Evolutionary conservation across 1,284 basidiomycete genomes (phyloP), one percentile per base, ranked within the genome.

Genomic region (Ustilago xerochloae): DNA sequence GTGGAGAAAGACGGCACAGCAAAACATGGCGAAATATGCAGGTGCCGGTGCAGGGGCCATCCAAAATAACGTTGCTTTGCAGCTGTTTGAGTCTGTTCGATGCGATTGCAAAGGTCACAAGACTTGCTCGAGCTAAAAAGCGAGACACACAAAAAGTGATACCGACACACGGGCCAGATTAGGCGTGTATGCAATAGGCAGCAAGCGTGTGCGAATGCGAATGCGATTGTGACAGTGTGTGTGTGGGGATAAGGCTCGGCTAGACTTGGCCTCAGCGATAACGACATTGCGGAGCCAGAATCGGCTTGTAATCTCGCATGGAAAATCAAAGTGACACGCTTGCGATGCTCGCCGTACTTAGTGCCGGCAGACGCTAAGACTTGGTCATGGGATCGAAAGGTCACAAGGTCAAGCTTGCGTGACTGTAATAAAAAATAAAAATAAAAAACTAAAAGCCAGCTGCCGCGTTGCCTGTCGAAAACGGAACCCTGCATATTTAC

Each of bases 401-500:
- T 68, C 65, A 61, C 38, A 50, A 56, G 63, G 53, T 39, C 39
- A n/a, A 32, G 32, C 29, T n/a, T 18, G 24, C 49, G 16, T 24
- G 33, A 13, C 35, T 26, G 28, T 9, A 9, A 38, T 29, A 6
- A 30, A 47, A 47, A 30, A 30, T 18, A 30, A 50, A 49, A 39
- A 41, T 32, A 51, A 20, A 4, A 39, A 29, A 18, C 20, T 28
- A 39, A 33, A 58, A 46, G 45, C 6, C n/a, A 56, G 26, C 43
- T 38, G 38, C 15, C 45, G 26, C 22, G 33, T 33, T 10, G 24
- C 16, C 36, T 30, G 18, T 32, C n/a, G n/a, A n/a, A n/a, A n/a
- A n/a, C 24, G 28, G 58, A 54, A 66, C 63, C 63, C 63, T 66
- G 63, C 63, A 66, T 66, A 53, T 61, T 47, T 61, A 61, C 63